Evolutionary conservation across 352 stramenopile genomes (phyloP).

Genomic region (Phytophthora colocasiae): DNA sequence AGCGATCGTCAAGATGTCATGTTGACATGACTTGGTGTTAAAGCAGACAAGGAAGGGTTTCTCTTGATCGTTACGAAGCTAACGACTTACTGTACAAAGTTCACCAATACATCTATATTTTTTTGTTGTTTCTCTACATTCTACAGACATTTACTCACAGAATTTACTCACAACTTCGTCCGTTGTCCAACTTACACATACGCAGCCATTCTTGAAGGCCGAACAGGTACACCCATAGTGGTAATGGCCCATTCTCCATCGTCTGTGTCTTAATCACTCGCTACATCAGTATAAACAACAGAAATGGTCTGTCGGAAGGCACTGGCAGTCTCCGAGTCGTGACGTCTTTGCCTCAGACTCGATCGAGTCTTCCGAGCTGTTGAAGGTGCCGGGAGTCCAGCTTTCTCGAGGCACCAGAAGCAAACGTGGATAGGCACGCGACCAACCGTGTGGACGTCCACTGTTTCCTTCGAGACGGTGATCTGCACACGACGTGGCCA

Average conservation of each 20-base stretch:
- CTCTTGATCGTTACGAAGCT: background rate
- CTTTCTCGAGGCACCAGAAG: conserved; percentile 36
- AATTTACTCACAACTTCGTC: conserved; percentile 15
- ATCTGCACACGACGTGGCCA: conserved; percentile 41
- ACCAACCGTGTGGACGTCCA: conserved; percentile 40
- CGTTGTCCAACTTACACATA: conserved; percentile 22
- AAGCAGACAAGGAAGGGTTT: background rate
- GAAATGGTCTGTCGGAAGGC: conserved; percentile 25
- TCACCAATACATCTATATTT: background rate
- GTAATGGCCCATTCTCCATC: conserved; percentile 42
- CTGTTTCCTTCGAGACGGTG: conserved; percentile 40
- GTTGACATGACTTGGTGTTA: conserved; percentile 2
- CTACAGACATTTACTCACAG: conserved; percentile 5
- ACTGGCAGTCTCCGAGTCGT: conserved; percentile 27
- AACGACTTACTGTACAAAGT: background rate
- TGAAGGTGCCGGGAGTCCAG: conserved; percentile 26
- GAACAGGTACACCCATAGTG: conserved; percentile 31
- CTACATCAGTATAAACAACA: conserved; percentile 25
- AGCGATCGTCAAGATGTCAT: conserved; percentile 30
- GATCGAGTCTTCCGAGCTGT: conserved; percentile 14
- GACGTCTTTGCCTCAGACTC: conserved; percentile 17
- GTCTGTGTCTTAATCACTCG: conserved; percentile 24
- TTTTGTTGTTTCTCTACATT: background rate
- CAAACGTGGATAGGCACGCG: conserved; percentile 40
- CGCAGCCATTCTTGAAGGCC: conserved; percentile 12